Evolutionary conservation across 768 basidiomycete species (phyloP).

Genomic region (Holtermanniella nyarrowii): DNA sequence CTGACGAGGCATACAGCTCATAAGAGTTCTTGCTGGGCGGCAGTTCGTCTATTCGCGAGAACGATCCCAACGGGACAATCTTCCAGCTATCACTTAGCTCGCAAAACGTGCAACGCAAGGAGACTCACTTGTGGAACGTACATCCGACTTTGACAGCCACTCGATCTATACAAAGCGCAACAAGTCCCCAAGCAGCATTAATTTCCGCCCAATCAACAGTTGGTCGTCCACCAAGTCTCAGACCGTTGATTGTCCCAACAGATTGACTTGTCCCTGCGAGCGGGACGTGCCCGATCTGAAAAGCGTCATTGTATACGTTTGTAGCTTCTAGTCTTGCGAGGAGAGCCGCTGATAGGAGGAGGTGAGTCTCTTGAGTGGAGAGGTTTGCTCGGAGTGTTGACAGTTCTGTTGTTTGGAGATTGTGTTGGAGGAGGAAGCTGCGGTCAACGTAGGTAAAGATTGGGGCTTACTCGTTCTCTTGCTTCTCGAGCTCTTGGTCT

Average conservation of each 20-base stretch:
- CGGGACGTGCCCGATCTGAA: constrained; percentile 39
- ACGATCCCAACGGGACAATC: constrained; percentile 86
- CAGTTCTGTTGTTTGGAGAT: constrained; percentile 5
- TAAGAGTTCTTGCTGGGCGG: constrained; percentile 52
- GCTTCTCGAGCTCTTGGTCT: constrained; percentile 59
- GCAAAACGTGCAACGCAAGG: not conserved
- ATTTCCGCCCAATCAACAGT: constrained; percentile 98
- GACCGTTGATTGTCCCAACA: constrained; percentile 92
- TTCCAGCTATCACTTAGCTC: constrained; percentile 54
- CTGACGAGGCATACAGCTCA: constrained; percentile 90
- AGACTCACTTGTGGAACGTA: constrained; percentile 66
- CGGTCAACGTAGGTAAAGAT: not conserved
- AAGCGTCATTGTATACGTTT: constrained; percentile 42
- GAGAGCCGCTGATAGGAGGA: constrained; percentile 30
- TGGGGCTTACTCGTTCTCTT: constrained; percentile 41
- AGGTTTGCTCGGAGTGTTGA: constrained; percentile 13
- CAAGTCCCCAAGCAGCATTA: constrained; percentile 97
- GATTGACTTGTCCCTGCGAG: constrained; percentile 14
- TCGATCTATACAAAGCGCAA: constrained; percentile 79
- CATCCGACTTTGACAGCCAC: constrained; percentile 85
- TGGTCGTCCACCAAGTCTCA: constrained; percentile 71
- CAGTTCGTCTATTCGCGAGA: constrained; percentile 68
- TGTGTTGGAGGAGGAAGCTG: constrained; percentile 25
- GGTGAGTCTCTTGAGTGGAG: constrained; percentile 28
- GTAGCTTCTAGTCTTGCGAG: constrained; percentile 34